These are phyloP conservation scores for Sarcomyxa edulis DNA, from an alignment of 768 basidiomycete species.

Conservation along the genomic window DNA sequence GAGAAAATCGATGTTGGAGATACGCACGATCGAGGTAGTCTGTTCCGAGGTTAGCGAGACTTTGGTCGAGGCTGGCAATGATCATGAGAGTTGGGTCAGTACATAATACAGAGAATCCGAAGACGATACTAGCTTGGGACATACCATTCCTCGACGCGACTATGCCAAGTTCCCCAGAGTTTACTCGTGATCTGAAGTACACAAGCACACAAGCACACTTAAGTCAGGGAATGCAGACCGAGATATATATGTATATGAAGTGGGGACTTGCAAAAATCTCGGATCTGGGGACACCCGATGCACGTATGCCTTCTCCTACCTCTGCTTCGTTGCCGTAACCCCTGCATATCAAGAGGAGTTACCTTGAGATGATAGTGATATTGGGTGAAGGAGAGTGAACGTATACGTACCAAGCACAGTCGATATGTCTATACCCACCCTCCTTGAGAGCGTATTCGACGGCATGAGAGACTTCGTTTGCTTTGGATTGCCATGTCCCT, in stretches of 20 bases:
- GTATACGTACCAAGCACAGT: conserved; percentile 49
- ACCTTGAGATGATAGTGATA: neutral
- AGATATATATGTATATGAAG: neutral
- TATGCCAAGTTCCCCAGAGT: conserved; percentile 64
- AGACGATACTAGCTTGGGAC: too few species aligned
- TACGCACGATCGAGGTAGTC: conserved; percentile 82
- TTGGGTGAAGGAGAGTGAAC: too few species aligned
- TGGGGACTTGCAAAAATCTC: conserved; percentile 43
- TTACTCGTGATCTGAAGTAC: conserved; percentile 61
- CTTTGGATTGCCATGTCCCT: conserved; percentile 81
- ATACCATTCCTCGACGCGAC: conserved; percentile 67
- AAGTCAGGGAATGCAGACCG: neutral
- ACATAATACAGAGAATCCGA: too few species aligned
- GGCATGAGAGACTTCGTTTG: conserved; percentile 66
- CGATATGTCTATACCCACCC: conserved; percentile 71
- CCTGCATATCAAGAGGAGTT: too few species aligned
- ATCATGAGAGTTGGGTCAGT: too few species aligned
- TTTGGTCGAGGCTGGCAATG: conserved; percentile 70
- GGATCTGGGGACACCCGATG: conserved; percentile 69
- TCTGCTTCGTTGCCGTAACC: conserved; percentile 73
- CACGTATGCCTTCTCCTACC: conserved; percentile 76
- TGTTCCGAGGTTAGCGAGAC: conserved; percentile 72
- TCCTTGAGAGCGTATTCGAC: conserved; percentile 72
- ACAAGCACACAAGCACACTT: too few species aligned
- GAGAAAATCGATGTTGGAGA: too few species aligned